Evolutionary conservation across 108 stramenopile genomes (phyloP).

Genomic region (Cyclotella baltica): DNA sequence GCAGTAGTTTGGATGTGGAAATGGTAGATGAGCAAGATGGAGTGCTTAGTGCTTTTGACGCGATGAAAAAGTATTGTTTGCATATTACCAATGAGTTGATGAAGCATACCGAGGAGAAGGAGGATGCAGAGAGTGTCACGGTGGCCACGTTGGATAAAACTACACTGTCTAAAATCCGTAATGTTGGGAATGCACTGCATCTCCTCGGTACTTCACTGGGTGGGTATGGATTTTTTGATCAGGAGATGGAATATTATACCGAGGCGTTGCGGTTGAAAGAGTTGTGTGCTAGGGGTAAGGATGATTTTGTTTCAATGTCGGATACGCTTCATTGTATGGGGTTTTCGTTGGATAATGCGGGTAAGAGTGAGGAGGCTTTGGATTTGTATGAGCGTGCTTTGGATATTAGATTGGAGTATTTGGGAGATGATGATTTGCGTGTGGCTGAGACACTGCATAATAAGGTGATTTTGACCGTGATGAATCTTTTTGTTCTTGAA

Average conservation of each 20-base stretch:
- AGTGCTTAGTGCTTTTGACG: constrained; percentile 40
- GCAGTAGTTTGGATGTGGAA: constrained; percentile 17
- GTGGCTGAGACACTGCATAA: constrained; percentile 61
- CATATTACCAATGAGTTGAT: constrained; percentile 38
- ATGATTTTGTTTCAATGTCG: constrained; percentile 34
- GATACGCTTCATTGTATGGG: constrained; percentile 61
- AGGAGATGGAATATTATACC: constrained; percentile 55
- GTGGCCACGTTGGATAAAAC: constrained; percentile 18
- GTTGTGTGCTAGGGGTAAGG: constrained; percentile 30
- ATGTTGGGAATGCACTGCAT: constrained; percentile 56
- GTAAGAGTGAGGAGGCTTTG: constrained; percentile 47
- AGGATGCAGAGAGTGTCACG: constrained; percentile 23
- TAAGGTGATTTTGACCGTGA: constrained; percentile 27
- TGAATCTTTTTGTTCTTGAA: neutral
- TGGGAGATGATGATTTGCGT: constrained; percentile 48
- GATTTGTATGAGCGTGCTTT: constrained; percentile 53
- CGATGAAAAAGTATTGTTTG: constrained; percentile 45
- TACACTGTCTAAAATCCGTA: constrained; percentile 34
- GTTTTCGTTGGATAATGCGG: constrained; percentile 56
- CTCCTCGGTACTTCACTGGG: constrained; percentile 59
- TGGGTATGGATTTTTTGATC: constrained; percentile 52
- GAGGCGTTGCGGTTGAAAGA: constrained; percentile 52
- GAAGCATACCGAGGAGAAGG: constrained; percentile 35
- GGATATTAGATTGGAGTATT: constrained; percentile 32
- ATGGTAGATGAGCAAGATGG: constrained; percentile 51